phyloP scores from a whole-genome alignment of 225 moss, liverwort and hornwort genomes.

The Pseudisothecium myosuroides region DNA sequence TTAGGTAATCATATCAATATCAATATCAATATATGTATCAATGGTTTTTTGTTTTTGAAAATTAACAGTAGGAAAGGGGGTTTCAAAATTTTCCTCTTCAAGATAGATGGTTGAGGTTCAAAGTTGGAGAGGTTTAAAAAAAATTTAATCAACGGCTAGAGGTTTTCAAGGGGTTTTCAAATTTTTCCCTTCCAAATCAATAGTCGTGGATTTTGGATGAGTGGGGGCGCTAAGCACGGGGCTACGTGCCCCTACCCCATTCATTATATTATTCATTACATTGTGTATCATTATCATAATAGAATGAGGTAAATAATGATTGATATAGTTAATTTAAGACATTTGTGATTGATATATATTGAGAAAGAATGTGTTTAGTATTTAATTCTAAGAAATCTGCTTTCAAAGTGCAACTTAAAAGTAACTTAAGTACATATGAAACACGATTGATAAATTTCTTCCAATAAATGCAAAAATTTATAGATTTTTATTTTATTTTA shows the following conservation, averaged over 20 bases:
- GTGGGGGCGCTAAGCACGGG: too few species aligned
- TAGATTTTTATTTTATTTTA: background rate
- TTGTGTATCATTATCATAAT: background rate
- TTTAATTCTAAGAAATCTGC: rapidly evolving
- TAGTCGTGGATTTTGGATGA: background rate
- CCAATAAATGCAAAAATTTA: background rate
- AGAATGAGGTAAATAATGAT: background rate
- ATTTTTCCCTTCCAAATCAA: too few species aligned
- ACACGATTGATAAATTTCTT: background rate
- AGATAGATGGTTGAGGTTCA: too few species aligned
- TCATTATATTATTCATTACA: background rate
- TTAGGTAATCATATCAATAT: too few species aligned
- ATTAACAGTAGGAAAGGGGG: too few species aligned
- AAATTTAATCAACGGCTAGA: too few species aligned
- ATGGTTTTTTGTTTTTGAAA: too few species aligned
- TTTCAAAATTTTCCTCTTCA: too few species aligned
- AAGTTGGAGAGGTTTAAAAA: too few species aligned
- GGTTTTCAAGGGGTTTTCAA: too few species aligned
- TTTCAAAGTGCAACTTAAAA: rapidly evolving
- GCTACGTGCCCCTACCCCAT: too few species aligned
- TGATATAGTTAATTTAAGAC: background rate
- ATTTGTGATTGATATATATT: background rate
- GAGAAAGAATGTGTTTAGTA: rapidly evolving
- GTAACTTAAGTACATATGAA: rapidly evolving
- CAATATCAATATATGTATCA: too few species aligned